Base-by-base conservation (phyloP, 176 grass and related monocot species). In the Luzula sylvatica region DNA sequence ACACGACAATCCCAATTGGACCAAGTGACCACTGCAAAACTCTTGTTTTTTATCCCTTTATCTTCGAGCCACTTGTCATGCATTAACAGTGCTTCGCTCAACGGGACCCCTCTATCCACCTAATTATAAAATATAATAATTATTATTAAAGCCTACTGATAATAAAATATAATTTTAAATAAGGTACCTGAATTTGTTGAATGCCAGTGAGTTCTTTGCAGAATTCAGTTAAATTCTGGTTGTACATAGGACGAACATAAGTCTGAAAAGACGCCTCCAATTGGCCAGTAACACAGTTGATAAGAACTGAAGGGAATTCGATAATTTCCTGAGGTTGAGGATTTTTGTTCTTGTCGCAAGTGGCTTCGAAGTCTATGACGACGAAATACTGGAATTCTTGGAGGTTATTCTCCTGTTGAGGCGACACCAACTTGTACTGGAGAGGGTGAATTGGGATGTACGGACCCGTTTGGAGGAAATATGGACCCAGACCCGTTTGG, bases 381-480 rank as follows among this genome's bases (percentile, higher is more conserved):
- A 96, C 92, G 70, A 96, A 96, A 82, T 96, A 90, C 23, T 90
- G 92, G 59, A 96, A 96, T 46, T 96, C 92, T 50, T 96, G 92
- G 73, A 86, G 56, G 46, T 77, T 82, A 40, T 65, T 42, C 17
- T 89, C 77, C 75, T 47, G 23, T 12, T 74, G 71, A 19, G 64
- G 81, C 15, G 71, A 67, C 64, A 77, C 52, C 74, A 86, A 73
- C 70, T 82, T 89, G 45, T 79, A 61, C 42, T 77, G 77, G 52
- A 85, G 52, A 25, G 42, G 61, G 76, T 75, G 30, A 35, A 74
- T 42, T 79, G 86, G 66, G 76, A n/a, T n/a, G n/a, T n/a, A n/a
- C n/a, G n/a, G n/a, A n/a, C 56, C 55, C 70, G 69, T 50, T 61
- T 76, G 19, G 81, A 77, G 55, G 82, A 55, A 68, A 9, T 7